Conservation (phyloP, 768 basidiomycete species). For the Auriculariales sp. region DNA sequence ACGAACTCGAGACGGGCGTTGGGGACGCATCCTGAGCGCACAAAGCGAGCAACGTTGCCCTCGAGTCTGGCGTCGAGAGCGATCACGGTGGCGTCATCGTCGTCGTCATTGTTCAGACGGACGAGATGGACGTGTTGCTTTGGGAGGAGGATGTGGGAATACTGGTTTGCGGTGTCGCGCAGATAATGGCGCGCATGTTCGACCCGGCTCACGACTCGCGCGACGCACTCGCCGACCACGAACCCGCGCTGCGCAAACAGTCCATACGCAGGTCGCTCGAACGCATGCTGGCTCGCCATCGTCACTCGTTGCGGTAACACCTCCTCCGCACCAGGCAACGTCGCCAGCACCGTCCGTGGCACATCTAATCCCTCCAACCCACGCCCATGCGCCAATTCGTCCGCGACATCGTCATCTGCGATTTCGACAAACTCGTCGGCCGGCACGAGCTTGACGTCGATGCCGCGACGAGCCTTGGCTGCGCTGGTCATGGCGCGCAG, state of each 20-base stretch:
- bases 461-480: neutral
- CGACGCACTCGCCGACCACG: neutral
- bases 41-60: conserved; percentile 50
- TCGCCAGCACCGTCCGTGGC: neutral
- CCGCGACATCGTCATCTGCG: neutral
- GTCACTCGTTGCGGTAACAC: neutral
- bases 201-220: neutral
- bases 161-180: neutral
- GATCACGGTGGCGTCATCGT: conserved; percentile 55
- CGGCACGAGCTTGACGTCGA: neutral
- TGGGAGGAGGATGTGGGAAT: conserved; percentile 42
- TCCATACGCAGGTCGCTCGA: neutral
- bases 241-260: neutral
- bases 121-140: conserved; percentile 74
- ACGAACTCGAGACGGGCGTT: conserved; percentile 38
- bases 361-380: too few relatives aligned
- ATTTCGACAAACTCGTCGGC: neutral
- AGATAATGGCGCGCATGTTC: neutral
- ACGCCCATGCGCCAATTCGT: too few relatives aligned
- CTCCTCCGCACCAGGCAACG: neutral
- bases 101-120: conserved; percentile 16
- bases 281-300: neutral
- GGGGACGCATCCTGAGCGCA: conserved; percentile 43
- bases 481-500: neutral
- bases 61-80: conserved; percentile 64